These are phyloP conservation scores for Candida glucosophila DNA, from an alignment of 1,139 yeast species.

Conservation along the genomic window DNA sequence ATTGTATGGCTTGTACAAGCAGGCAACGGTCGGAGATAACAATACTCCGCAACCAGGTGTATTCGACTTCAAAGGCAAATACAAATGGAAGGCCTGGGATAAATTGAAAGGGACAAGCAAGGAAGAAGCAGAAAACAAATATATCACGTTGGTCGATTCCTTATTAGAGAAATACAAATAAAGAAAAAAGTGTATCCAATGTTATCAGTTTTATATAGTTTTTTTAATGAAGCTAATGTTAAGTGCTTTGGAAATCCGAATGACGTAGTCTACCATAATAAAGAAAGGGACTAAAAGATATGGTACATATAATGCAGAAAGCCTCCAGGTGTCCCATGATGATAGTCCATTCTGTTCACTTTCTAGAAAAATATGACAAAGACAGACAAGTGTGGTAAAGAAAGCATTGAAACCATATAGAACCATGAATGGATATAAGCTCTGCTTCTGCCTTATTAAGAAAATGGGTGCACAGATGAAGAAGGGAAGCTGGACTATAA, in stretches of 20 bases:
- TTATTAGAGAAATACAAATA: constrained; percentile 44
- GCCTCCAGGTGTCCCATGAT: constrained; percentile 24
- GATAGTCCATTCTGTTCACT: constrained; percentile 28
- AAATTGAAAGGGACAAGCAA: constrained; percentile 75
- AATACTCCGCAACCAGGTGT: constrained; percentile 75
- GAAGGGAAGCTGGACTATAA: constrained; percentile 69
- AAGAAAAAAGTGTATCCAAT: constrained; percentile 2
- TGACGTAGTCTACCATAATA: constrained; percentile 39
- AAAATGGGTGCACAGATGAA: constrained; percentile 40
- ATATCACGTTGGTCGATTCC: constrained; percentile 67
- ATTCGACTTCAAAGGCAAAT: constrained; percentile 89
- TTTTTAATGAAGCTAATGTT: constrained; percentile 1
- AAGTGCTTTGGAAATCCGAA: not conserved
- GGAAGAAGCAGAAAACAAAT: constrained; percentile 85
- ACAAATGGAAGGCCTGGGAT: constrained; percentile 98
- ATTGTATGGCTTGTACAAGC: constrained; percentile 88
- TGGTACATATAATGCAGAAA: constrained; percentile 53
- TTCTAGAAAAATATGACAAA: constrained; percentile 31
- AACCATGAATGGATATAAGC: constrained; percentile 43
- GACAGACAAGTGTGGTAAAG: constrained; percentile 62
- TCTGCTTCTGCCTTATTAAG: constrained; percentile 9
- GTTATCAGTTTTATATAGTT: constrained; percentile 3
- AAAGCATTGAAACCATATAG: constrained; percentile 73
- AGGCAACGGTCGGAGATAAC: constrained; percentile 95
- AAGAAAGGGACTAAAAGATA: constrained; percentile 56